Conservation (phyloP, 352 stramenopile genomes). For the Stramenopiles sp. region DNA sequence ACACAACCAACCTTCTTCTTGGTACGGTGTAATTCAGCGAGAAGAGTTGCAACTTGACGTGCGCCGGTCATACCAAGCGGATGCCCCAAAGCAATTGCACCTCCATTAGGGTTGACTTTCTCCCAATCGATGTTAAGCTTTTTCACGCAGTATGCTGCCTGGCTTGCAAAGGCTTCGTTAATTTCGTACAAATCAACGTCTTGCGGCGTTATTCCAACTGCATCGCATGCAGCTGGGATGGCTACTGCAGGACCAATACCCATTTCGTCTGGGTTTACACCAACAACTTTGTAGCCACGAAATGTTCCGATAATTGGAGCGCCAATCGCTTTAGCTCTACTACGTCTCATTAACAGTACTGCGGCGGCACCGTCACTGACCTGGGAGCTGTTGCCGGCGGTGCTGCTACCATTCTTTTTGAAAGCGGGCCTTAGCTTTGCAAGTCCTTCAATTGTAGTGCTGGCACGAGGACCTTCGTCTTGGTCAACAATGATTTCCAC, state of each 20-base stretch:
- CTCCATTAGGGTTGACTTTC: slow-evolving; percentile 67
- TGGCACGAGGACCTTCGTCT: slow-evolving; percentile 44
- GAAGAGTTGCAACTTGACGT: slow-evolving; percentile 9
- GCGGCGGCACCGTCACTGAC: slow-evolving; percentile 63
- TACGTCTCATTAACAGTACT: slow-evolving; percentile 56
- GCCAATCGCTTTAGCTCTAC: slow-evolving; percentile 46
- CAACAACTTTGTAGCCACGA: slow-evolving; percentile 47
- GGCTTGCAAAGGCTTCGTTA: slow-evolving; percentile 54
- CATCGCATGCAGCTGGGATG: slow-evolving; percentile 36
- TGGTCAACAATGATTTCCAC: slow-evolving; percentile 43
- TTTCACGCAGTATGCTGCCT: slow-evolving; percentile 53
- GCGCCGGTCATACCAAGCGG: slow-evolving; percentile 41
- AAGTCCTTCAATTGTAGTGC: slow-evolving; percentile 41
- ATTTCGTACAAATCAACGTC: slow-evolving; percentile 57
- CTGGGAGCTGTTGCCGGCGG: slow-evolving; percentile 55
- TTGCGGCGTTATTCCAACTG: slow-evolving; percentile 26
- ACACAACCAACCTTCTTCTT: slow-evolving; percentile 8
- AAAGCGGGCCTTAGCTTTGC: slow-evolving; percentile 49
- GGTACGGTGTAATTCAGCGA: slow-evolving; percentile 1
- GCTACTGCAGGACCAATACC: slow-evolving; percentile 44
- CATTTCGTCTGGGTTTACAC: slow-evolving; percentile 45
- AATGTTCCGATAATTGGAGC: slow-evolving; percentile 55
- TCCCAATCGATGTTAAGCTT: slow-evolving; percentile 46
- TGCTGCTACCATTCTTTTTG: slow-evolving; percentile 48
- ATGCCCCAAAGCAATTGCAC: slow-evolving; percentile 63